Evolutionary conservation across 768 basidiomycete genomes (phyloP).

Genomic region (Pholiota molesta): DNA sequence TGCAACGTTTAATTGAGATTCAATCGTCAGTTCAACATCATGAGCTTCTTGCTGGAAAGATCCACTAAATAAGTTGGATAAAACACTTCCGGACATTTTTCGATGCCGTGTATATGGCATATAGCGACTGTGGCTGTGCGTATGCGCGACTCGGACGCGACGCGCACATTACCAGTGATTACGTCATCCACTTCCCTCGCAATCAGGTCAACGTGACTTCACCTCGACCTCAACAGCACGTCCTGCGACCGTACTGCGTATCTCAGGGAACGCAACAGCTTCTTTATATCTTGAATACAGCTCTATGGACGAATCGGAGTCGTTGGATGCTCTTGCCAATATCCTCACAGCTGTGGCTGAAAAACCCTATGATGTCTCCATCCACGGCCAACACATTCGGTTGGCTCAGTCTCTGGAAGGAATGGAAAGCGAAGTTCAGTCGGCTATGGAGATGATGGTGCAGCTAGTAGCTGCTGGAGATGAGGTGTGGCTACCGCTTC

Average conservation of each 20-base stretch:
- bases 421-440: conserved; percentile 58
- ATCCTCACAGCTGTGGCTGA: conserved; percentile 60
- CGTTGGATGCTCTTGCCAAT: conserved; percentile 65
- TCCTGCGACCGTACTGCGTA: neutral
- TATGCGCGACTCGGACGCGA: neutral
- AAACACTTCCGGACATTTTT: no score
- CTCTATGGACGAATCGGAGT: conserved; percentile 49
- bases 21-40: neutral
- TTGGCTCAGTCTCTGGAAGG: conserved; percentile 57
- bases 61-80: no score
- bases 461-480: conserved; percentile 66
- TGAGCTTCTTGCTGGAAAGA: neutral
- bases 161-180: neutral
- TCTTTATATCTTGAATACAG: neutral
- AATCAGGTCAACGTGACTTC: neutral
- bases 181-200: neutral
- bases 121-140: neutral
- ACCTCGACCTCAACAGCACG: neutral
- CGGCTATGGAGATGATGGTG: conserved; percentile 69
- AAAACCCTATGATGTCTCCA: conserved; percentile 60
- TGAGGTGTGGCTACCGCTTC: conserved; percentile 75
- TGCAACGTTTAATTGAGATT: no score
- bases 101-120: no score
- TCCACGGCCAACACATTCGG: conserved; percentile 70
- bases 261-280: neutral